These are phyloP conservation scores for Euphorbia pulcherrima DNA, from an alignment of 345 rosid species.

Conservation along the genomic window DNA sequence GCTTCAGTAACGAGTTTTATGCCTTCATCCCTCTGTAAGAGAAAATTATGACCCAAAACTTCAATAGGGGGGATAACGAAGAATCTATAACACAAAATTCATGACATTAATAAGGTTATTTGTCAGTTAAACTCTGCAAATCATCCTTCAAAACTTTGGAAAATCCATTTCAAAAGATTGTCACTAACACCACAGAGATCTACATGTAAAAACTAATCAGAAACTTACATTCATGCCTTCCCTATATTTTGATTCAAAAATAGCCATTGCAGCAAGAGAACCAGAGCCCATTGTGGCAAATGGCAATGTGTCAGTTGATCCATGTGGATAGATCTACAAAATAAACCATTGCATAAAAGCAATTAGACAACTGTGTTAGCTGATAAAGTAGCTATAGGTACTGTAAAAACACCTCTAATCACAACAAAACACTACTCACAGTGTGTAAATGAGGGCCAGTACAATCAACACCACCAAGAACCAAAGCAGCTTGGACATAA, in stretches of 20 bases:
- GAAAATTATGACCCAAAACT: not conserved
- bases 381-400: not conserved
- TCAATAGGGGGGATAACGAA: not conserved
- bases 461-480: slow-evolving; percentile 85
- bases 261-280: slow-evolving; percentile 82
- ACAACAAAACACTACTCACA: slow-evolving; percentile 36
- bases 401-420: not conserved
- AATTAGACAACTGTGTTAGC: slow-evolving; percentile 2
- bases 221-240: slow-evolving; percentile 67
- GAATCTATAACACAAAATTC: not conserved
- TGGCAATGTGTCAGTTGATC: slow-evolving; percentile 81
- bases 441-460: slow-evolving; percentile 83
- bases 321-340: slow-evolving; percentile 76
- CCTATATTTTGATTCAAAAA: slow-evolving; percentile 72
- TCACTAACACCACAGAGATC: not conserved
- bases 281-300: slow-evolving; percentile 93
- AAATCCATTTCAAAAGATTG: no score
- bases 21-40: slow-evolving; percentile 67
- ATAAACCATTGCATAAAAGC: slow-evolving; percentile 16
- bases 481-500: slow-evolving; percentile 72
- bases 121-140: not conserved
- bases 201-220: not conserved
- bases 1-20: slow-evolving; percentile 63
- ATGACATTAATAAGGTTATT: not conserved
- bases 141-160: not conserved